A percentile compares a stretch with the other conserved stretches of the same genome.
Conservation (phyloP, 176 grass and related monocot genomes). For the Microstegium vimineum region DNA sequence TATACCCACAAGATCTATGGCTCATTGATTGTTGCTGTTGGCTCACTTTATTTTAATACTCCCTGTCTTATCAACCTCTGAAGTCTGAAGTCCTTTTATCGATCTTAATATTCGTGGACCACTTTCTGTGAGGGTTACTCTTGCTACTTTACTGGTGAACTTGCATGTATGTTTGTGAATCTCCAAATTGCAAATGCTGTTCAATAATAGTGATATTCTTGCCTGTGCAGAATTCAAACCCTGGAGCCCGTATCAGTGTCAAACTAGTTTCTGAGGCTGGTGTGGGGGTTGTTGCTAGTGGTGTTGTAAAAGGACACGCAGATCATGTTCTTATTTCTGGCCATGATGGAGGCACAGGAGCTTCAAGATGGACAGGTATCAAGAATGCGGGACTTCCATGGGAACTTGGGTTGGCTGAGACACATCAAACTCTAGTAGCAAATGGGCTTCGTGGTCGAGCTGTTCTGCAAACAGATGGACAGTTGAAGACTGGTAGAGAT, state of each 20-base stretch:
- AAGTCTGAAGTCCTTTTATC: neutral
- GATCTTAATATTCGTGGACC: neutral
- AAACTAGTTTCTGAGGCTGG: slow-evolving; percentile 95
- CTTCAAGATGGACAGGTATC: slow-evolving; percentile 98
- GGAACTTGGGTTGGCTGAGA: slow-evolving; percentile 97
- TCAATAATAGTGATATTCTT: slow-evolving; percentile 21
- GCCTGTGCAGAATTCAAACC: slow-evolving; percentile 81
- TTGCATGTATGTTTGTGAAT: neutral
- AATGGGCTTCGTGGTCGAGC: slow-evolving; percentile 94
- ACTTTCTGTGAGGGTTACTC: neutral
- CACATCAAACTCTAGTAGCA: slow-evolving; percentile 94
- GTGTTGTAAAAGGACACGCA: slow-evolving; percentile 96
- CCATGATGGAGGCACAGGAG: slow-evolving; percentile 94
- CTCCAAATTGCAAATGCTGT: slow-evolving; percentile 14
- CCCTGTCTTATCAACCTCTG: neutral
- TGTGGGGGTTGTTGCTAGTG: slow-evolving; percentile 92
- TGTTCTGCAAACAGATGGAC: slow-evolving; percentile 92
- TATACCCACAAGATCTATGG: neutral
- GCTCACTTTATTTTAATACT: neutral
- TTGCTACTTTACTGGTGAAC: neutral
- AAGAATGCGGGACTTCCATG: slow-evolving; percentile 99
- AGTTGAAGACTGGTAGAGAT: slow-evolving; percentile 97
- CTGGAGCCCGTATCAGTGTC: slow-evolving; percentile 82
- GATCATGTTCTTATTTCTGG: slow-evolving; percentile 98
- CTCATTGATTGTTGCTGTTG: neutral